Evolutionary conservation across 257 asterid species (phyloP).

Genomic region (Marsdenia floribunda): DNA sequence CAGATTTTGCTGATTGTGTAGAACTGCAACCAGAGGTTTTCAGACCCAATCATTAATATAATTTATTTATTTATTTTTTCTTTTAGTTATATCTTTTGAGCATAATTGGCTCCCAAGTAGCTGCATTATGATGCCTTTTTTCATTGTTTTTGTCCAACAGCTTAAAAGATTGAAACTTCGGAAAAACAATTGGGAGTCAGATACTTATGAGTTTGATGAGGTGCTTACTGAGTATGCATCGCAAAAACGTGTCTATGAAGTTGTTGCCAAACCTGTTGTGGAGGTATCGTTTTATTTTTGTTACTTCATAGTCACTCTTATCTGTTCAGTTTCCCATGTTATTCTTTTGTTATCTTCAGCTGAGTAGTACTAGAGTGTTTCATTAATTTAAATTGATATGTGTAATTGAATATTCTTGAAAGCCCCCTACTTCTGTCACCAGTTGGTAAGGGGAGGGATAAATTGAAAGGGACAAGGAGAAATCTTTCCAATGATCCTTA

Average conservation of each 20-base stretch:
- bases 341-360: neutral
- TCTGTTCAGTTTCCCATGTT: neutral
- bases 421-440: neutral
- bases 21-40: slow-evolving; percentile 94
- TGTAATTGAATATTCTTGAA: neutral
- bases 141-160: slow-evolving; percentile 41
- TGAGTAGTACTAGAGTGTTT: neutral
- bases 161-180: slow-evolving; percentile 93
- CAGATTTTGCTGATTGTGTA: slow-evolving; percentile 99
- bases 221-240: slow-evolving; percentile 93
- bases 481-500: neutral
- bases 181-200: slow-evolving; percentile 98
- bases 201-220: slow-evolving; percentile 94
- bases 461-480: neutral
- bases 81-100: slow-evolving; percentile 7
- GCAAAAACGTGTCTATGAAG: slow-evolving; percentile 96
- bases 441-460: neutral
- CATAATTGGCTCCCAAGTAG: slow-evolving; percentile 13
- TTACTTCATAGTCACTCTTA: slow-evolving; percentile 4
- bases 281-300: slow-evolving; percentile 54
- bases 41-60: neutral
- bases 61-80: neutral
- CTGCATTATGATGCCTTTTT: slow-evolving; percentile 16
- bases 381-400: neutral
- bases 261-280: slow-evolving; percentile 98